A percentile compares a stretch with the other conserved stretches of the same genome.
phyloP scores from a whole-genome alignment of 495 filamentous ascomycete genomes.

The Astrocystis sublimbata region DNA sequence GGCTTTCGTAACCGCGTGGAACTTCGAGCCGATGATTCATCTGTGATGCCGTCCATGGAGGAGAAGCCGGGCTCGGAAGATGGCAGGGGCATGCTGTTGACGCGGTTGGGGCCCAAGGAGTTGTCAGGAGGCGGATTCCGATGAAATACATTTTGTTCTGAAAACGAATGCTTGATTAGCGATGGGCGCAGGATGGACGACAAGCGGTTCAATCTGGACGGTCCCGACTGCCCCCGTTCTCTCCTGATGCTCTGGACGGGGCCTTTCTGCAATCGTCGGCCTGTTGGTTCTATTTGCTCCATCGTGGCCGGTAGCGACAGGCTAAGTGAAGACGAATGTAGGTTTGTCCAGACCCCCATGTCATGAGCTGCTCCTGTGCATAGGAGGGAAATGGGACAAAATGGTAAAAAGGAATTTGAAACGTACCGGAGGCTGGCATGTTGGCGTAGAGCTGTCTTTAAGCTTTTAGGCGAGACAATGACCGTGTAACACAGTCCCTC shows the following conservation, averaged over 20 bases:
- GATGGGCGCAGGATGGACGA: slow-evolving; percentile 32
- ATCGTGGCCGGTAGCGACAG: slow-evolving; percentile 7
- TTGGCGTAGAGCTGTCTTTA: slow-evolving; percentile 2
- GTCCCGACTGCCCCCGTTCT: slow-evolving; percentile 25
- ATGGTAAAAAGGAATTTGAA: slow-evolving; percentile 2
- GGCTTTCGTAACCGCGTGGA: slow-evolving; percentile 25
- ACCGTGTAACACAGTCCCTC: slow-evolving; percentile 12
- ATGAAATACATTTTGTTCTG: slow-evolving; percentile 23
- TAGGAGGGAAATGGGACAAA: not conserved
- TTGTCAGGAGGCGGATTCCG: slow-evolving; percentile 30
- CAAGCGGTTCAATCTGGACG: slow-evolving; percentile 29
- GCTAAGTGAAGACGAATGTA: not conserved
- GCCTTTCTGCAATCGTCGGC: not conserved
- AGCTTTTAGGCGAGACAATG: slow-evolving; percentile 4
- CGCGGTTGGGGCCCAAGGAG: slow-evolving; percentile 15
- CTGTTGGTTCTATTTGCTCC: not conserved
- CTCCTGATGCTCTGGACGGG: slow-evolving; percentile 8
- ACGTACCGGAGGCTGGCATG: slow-evolving; percentile 18
- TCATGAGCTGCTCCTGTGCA: not conserved
- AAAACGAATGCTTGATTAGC: slow-evolving; percentile 27
- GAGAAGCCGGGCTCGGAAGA: slow-evolving; percentile 1
- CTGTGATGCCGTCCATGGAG: not conserved
- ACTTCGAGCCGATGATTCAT: not conserved
- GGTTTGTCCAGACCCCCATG: slow-evolving; percentile 1
- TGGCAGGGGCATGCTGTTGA: slow-evolving; percentile 25